phyloP scores from a whole-genome alignment of 495 filamentous ascomycete genomes.

The Podospora australis region DNA sequence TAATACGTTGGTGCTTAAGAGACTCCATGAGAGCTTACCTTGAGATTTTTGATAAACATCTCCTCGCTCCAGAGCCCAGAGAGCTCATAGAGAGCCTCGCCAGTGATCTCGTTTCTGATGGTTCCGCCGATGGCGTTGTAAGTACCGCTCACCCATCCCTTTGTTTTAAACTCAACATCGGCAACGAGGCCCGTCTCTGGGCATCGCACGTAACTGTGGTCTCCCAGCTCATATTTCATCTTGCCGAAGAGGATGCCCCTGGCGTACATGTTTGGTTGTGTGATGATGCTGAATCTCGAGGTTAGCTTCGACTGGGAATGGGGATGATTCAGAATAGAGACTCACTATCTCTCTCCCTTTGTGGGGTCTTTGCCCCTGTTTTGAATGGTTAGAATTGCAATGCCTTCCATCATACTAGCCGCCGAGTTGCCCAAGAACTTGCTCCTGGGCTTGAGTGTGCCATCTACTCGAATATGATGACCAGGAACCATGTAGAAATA shows the following conservation, averaged over 20 bases:
- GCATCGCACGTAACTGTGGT: constrained; percentile 91
- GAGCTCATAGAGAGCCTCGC: constrained; percentile 80
- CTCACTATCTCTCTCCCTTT: constrained; percentile 83
- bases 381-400: constrained; percentile 76
- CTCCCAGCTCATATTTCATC: constrained; percentile 99
- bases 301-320: no score
- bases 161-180: constrained; percentile 97
- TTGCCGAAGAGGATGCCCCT: constrained; percentile 96
- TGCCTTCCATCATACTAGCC: constrained; percentile 96
- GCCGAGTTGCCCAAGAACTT: constrained; percentile 96
- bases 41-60: constrained; percentile 80
- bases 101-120: constrained; percentile 84
- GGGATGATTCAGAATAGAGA: constrained; percentile 18
- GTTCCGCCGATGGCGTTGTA: constrained; percentile 93
- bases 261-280: constrained; percentile 99
- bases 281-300: constrained; percentile 64
- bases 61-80: constrained; percentile 91
- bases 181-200: constrained; percentile 80
- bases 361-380: constrained; percentile 61
- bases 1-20: neutral
- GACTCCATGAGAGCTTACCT: constrained; percentile 45
- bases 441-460: constrained; percentile 91
- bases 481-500: constrained; percentile 99
- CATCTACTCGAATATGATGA: constrained; percentile 91
- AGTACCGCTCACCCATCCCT: constrained; percentile 92